A percentile compares a stretch with the other conserved stretches of the same genome.
These are phyloP conservation scores for Kluyveromyces marxianus DNA, from an alignment of 1,139 yeast genomes.

Conservation along the genomic window DNA sequence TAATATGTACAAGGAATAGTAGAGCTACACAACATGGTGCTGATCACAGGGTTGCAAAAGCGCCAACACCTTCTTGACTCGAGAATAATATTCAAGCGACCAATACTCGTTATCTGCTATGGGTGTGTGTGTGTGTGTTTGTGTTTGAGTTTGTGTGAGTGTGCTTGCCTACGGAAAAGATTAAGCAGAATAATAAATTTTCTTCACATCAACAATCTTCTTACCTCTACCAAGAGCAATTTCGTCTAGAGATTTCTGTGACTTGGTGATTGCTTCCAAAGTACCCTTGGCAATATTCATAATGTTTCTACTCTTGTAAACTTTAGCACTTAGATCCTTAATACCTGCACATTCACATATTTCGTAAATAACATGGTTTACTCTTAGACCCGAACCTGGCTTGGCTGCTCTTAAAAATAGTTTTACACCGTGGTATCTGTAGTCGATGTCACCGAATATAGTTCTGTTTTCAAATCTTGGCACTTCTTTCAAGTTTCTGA, in stretches of 20 bases:
- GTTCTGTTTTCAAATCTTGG: conserved; percentile 91
- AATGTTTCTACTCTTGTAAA: conserved; percentile 85
- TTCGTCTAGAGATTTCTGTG: conserved; percentile 78
- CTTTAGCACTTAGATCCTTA: conserved; percentile 85
- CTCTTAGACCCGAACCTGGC: conserved; percentile 90
- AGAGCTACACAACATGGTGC: neutral
- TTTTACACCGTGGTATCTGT: conserved; percentile 82
- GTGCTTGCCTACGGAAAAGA: neutral
- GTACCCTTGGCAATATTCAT: conserved; percentile 93
- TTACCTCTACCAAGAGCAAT: conserved; percentile 91
- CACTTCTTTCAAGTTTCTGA: conserved; percentile 71
- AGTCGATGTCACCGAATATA: conserved; percentile 73
- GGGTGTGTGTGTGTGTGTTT: too few relatives aligned
- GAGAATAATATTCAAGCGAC: too few relatives aligned
- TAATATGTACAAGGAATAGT: neutral
- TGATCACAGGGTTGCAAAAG: too few relatives aligned
- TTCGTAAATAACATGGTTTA: conserved; percentile 84
- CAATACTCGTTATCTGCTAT: too few relatives aligned
- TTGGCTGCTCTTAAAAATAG: conserved; percentile 81
- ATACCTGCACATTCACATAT: conserved; percentile 94
- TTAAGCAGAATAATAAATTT: conserved; percentile 62
- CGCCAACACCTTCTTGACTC: too few relatives aligned
- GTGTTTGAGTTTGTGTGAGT: too few relatives aligned
- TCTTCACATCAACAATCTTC: conserved; percentile 87
- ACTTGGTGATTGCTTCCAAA: conserved; percentile 68